A percentile compares a stretch with the other conserved stretches of the same genome.
These are phyloP conservation scores for Xanthoconium stramineum DNA, from an alignment of 768 basidiomycete species.

Conservation along the genomic window DNA sequence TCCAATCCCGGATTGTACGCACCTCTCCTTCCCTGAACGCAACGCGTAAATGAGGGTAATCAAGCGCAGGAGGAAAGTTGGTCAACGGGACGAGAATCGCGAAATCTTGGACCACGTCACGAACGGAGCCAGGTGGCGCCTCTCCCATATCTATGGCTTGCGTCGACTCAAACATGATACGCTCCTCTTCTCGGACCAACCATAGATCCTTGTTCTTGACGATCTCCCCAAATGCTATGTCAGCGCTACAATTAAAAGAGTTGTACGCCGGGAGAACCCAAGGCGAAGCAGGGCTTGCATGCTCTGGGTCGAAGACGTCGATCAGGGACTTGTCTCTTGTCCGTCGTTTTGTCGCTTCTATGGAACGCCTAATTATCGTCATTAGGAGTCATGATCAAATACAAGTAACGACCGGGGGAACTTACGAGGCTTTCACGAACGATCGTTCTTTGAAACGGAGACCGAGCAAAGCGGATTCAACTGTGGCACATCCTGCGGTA, in stretches of 20 bases:
- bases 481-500: background rate
- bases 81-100: conserved; percentile 15
- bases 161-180: conserved; percentile 12
- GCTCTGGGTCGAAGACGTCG: background rate
- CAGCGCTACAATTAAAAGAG: background rate
- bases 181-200: conserved; percentile 13
- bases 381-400: background rate
- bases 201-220: conserved; percentile 5
- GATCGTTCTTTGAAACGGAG: conserved; percentile 1
- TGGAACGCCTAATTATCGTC: conserved; percentile 1
- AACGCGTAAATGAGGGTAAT: background rate
- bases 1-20: background rate
- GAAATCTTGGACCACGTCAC: background rate
- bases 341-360: background rate
- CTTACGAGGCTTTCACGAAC: background rate
- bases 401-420: background rate
- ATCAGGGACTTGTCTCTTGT: background rate
- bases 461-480: background rate
- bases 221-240: background rate
- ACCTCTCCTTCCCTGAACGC: background rate
- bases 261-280: background rate
- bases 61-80: conserved; percentile 12
- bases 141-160: background rate
- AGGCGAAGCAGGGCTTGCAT: background rate
- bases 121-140: background rate